phyloP scores from a whole-genome alignment of 352 stramenopile species.

The Globisporangium viniferum region DNA sequence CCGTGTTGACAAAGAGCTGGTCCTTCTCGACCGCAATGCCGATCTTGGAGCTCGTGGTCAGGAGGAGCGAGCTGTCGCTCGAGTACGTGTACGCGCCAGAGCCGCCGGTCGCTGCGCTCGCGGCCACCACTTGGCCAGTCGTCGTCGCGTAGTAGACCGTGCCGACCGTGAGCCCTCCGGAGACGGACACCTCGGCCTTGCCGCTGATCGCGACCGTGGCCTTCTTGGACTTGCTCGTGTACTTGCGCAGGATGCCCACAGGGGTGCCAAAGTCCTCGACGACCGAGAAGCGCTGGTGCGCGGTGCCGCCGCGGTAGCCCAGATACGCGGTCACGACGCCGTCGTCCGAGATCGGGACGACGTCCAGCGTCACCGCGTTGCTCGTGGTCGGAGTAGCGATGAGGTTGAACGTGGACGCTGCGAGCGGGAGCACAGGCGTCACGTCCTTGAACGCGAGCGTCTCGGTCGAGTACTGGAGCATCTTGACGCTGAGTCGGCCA shows the following conservation, averaged over 20 bases:
- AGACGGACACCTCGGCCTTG: slow-evolving; percentile 34
- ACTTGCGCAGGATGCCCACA: slow-evolving; percentile 43
- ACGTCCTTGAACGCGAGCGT: slow-evolving; percentile 44
- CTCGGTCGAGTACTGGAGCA: slow-evolving; percentile 42
- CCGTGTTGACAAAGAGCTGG: slow-evolving; percentile 57
- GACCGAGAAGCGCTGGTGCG: slow-evolving; percentile 42
- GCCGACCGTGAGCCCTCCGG: slow-evolving; percentile 22
- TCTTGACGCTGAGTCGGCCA: slow-evolving; percentile 41
- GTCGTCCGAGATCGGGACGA: slow-evolving; percentile 43
- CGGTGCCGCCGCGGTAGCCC: slow-evolving; percentile 27
- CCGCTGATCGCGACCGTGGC: slow-evolving; percentile 29
- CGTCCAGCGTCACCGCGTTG: slow-evolving; percentile 34
- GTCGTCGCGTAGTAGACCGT: slow-evolving; percentile 64
- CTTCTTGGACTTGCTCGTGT: slow-evolving; percentile 23
- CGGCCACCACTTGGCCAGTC: slow-evolving; percentile 25
- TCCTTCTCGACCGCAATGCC: slow-evolving; percentile 47
- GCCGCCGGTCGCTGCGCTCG: background rate
- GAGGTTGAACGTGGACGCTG: slow-evolving; percentile 31
- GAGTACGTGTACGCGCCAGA: slow-evolving; percentile 37
- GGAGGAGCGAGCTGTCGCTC: slow-evolving; percentile 26
- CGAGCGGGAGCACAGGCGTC: slow-evolving; percentile 46
- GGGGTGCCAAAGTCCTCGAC: slow-evolving; percentile 44
- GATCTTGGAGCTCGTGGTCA: slow-evolving; percentile 54
- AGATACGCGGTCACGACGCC: slow-evolving; percentile 45
- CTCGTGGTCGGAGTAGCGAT: slow-evolving; percentile 8